These are phyloP conservation scores for Nidularia sp. DNA, from an alignment of 768 basidiomycete species.

Conservation along the genomic window DNA sequence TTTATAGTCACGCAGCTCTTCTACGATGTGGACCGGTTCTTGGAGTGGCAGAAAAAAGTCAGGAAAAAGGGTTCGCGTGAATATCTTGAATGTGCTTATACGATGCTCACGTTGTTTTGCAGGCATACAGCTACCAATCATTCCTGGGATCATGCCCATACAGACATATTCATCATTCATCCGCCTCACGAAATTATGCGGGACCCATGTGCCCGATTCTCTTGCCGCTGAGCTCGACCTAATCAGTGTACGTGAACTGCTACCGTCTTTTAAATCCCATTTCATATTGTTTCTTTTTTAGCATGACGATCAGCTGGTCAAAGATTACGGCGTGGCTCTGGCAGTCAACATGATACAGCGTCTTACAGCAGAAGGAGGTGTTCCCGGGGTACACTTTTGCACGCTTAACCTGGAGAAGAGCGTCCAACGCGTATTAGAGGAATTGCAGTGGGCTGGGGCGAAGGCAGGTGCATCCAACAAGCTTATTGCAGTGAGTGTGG, in stretches of 20 bases:
- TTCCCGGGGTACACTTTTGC: slow-evolving; percentile 87
- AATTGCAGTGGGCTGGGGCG: slow-evolving; percentile 64
- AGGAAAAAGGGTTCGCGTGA: slow-evolving; percentile 59
- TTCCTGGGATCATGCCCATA: slow-evolving; percentile 97
- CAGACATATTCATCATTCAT: slow-evolving; percentile 94
- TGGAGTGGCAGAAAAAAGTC: slow-evolving; percentile 72
- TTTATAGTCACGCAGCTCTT: slow-evolving; percentile 97
- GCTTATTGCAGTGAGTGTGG: slow-evolving; percentile 54
- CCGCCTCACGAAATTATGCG: slow-evolving; percentile 86
- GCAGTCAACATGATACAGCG: slow-evolving; percentile 76
- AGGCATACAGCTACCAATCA: slow-evolving; percentile 89
- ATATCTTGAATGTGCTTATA: background rate
- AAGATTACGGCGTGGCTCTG: slow-evolving; percentile 88
- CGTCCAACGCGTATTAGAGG: slow-evolving; percentile 80
- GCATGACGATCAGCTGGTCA: slow-evolving; percentile 92
- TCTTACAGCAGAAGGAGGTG: slow-evolving; percentile 48
- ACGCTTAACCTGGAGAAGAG: slow-evolving; percentile 98
- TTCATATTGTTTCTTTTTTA: slow-evolving; percentile 20
- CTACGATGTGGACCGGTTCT: slow-evolving; percentile 89
- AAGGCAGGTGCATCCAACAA: slow-evolving; percentile 46
- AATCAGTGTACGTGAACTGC: slow-evolving; percentile 58
- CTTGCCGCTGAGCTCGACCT: slow-evolving; percentile 65
- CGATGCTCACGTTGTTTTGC: background rate
- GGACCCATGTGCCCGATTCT: slow-evolving; percentile 65
- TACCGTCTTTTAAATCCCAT: background rate